Base-by-base conservation (phyloP, 306 rosid species). In the Mimosa pudica region DNA sequence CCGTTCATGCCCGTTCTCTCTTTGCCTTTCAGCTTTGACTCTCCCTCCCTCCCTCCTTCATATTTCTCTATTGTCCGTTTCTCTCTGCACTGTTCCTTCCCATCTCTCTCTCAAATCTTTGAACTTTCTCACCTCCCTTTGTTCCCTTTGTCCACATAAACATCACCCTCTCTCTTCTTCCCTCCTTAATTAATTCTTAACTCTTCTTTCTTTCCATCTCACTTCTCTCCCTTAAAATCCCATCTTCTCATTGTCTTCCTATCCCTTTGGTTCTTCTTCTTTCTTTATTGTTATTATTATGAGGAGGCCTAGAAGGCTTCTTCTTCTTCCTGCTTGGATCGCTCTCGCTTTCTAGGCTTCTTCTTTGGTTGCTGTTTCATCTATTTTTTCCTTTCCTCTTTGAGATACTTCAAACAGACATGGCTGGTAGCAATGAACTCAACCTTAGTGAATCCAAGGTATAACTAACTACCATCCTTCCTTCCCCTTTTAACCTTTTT, bases 361-460 rank as follows among this genome's bases (percentile, higher is more conserved):
- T 68, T 11, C 38, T 78, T 33, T 46, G 78, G 78, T 68, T 84
- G 79, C 45, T 46, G 61, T 51, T 86, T 75, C 32, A 69, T 51
- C 84, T 24, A 24, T 24, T 24, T 67, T 81, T 74, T 76, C 54
- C 57, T 51, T 6, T 57, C 4, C 9, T 58, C 33, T 48, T 54
- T 38, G 80, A 60, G 45, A 69, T 54, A 4, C n/a, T 2, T 14
- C 18, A 48, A 48, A 62, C 79, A 84, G 64, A 76, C 76, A 89
- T 91, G 96, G 89, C 96, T 77, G 88, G 91, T 3, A 84, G 88
- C 73, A 87, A 81, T 86, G 91, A 89, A 84, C 90, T 91, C 91
- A 91, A 91, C 89, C 91, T 85, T 45, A 89, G 67, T 84, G 96
- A 91, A 89, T 91, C 93, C 75, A 91, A 86, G 95, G 98, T 93